Conservation (phyloP, 78 protist genomes). For the Dictyostelium capitatum region DNA sequence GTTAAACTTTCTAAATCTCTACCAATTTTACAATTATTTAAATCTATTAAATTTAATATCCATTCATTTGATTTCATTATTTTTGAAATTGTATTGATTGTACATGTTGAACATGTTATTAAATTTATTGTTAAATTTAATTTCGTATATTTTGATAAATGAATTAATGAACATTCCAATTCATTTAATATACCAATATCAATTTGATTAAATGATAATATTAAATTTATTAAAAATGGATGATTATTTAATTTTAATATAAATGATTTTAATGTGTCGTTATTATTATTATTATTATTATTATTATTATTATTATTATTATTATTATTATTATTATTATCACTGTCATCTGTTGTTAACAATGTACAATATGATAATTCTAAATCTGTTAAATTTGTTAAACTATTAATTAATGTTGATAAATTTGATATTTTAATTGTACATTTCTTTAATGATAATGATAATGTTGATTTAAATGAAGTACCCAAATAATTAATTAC, state of each 20-base stretch:
- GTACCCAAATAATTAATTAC: not conserved
- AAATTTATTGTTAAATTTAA: slow-evolving; percentile 43
- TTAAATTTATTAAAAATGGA: slow-evolving; percentile 8
- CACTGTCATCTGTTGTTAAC: no score
- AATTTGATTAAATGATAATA: slow-evolving; percentile 47
- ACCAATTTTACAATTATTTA: slow-evolving; percentile 41
- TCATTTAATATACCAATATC: slow-evolving; percentile 36
- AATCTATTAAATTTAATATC: slow-evolving; percentile 10
- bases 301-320: slow-evolving; percentile 28
- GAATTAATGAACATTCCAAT: not conserved
- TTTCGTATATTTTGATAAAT: slow-evolving; percentile 24
- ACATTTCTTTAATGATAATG: slow-evolving; percentile 34
- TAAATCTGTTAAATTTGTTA: slow-evolving; percentile 14
- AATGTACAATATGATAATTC: slow-evolving; percentile 47
- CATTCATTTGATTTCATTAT: slow-evolving; percentile 57
- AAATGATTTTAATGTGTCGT: not conserved
- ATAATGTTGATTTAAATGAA: slow-evolving; percentile 4
- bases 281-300: not conserved
- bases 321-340: slow-evolving; percentile 6
- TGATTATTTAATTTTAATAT: slow-evolving; percentile 16
- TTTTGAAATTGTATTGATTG: not conserved
- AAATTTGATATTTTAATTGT: slow-evolving; percentile 8
- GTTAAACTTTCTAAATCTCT: not conserved
- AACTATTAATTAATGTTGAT: not conserved
- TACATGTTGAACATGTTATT: slow-evolving; percentile 23